Base-by-base conservation (phyloP, 768 basidiomycete species). In the Leccinum incarnatum region DNA sequence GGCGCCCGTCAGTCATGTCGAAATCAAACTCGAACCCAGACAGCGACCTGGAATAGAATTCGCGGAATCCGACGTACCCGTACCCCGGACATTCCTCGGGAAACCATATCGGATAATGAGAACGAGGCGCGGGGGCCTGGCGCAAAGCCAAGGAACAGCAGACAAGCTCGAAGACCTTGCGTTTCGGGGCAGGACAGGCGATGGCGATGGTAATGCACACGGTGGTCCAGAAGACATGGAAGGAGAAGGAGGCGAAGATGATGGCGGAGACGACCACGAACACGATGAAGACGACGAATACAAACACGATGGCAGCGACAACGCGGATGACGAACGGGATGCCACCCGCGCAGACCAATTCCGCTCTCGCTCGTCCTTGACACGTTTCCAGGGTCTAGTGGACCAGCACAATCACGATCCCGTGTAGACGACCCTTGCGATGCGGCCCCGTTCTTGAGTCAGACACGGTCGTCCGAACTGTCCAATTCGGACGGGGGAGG, bases 61-160 rank as follows among this genome's bases (percentile, higher is more conserved):
- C 2, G 42, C 10, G 11, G 11, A 19, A 45, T 19, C 19, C 4
- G 19, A 54, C 32, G 56, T 29, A 11, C 61, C 66, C 27, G 56
- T 29, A 11, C 61, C 67, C 5, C 58, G 56, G 19, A 62, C 61
- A 17, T 55, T 67, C 34, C 63, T 62, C 7, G 65, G 65, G 10
- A 57, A 46, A 36, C 32, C 59, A 11, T 67, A 62, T 34, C 51
- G 61, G 25, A 42, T 42, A 42, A 2, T 42, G n/a, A 42, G 40
- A 42, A 1, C n/a, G 10, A 56, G 53, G 47, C 36, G 47, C 21
- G 17, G 42, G 37, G 29, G 36, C 17, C 9, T 2, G 7, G 9
- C 9, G 17, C 17, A n/a, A 40, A 4, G 37, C 37, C 37, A 40
- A 40, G 15, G 36, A 37, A 37, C 36, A 17, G 17, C 2, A 2